Evolutionary conservation across 208 protist species (phyloP), one percentile per base, ranked within the genome.

Genomic region (Tetramitus jugosus): DNA sequence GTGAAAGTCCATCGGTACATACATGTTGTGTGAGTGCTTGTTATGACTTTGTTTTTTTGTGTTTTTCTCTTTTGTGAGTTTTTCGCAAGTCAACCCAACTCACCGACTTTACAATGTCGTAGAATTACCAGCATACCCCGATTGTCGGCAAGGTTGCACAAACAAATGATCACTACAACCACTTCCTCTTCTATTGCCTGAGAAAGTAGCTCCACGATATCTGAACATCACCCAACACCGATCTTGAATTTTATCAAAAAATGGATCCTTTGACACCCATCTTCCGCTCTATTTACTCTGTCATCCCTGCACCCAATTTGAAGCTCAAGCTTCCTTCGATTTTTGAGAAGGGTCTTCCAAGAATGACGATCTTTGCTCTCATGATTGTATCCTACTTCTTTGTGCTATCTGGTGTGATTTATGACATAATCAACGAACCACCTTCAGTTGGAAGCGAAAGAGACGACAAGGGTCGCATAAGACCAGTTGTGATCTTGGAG

Each of bases 341-440:
- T 20, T 37, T 53, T 3, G 39, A 49, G 37, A 45, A 35, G 13
- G 39, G 42, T 31, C 3, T 74, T 23, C 26, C 39, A n/a, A 74
- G 39, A 26, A 39, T 29, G 67, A 13, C 43, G n/a, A 23, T 76
- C 3, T 76, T 76, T 39, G 29, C 42, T 31, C 7, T 60, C 37
- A 7, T 76, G 0, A 26, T 60, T 40, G 26, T 52, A 31, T 76
- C 69, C 26, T 76, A 76, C 20, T 76, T 76, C 33, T 26, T 76
- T 26, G 42, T 68, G n/a, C 42, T 31, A 40, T 76, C 43, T 43
- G 69, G 69, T 31, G 29, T 76, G 40, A 52, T 60, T 61, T 76
- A 76, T 43, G 46, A 76, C 13, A 76, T 60, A 23, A 76, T 76
- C 23, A 76, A 76, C 31, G 45, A 76, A 42, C 69, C 69, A 33